Conservation (phyloP, 148 eudicot genomes). For the Pouteria glomerata region DNA sequence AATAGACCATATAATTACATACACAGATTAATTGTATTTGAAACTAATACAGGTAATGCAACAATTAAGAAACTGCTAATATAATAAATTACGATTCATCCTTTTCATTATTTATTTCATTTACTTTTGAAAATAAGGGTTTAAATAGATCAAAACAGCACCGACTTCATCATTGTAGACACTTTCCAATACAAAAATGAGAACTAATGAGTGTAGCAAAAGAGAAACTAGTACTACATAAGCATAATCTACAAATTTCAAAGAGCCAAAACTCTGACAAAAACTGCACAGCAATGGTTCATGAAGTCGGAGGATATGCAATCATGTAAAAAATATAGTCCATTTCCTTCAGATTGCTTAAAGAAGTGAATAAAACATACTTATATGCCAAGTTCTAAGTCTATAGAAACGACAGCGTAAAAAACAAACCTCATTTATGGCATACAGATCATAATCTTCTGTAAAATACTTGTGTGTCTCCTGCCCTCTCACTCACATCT, state of each 20-base stretch:
- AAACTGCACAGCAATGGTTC: neutral
- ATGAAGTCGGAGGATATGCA: neutral
- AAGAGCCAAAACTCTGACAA: neutral
- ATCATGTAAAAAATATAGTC: neutral
- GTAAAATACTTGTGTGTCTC: conserved; percentile 93
- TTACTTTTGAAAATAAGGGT: no score
- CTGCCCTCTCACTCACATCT: conserved; percentile 70
- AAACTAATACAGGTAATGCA: neutral
- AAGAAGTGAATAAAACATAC: neutral
- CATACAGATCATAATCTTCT: conserved; percentile 63
- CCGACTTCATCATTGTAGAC: no score
- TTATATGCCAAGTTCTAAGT: neutral
- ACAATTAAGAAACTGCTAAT: neutral
- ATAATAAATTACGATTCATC: no score
- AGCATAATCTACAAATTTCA: neutral
- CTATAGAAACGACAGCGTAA: neutral
- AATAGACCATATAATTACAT: neutral
- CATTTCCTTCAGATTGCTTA: neutral
- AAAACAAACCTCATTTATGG: conserved; percentile 63
- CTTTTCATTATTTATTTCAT: no score
- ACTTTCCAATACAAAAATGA: no score
- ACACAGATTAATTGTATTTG: neutral
- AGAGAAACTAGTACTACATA: neutral
- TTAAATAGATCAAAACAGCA: no score
- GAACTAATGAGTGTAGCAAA: neutral